A percentile compares a stretch with the other conserved stretches of the same genome.
These are phyloP conservation scores for Colletotrichum cordylinicola DNA, from an alignment of 2,329 filamentous ascomycete genomes.

Conservation along the genomic window DNA sequence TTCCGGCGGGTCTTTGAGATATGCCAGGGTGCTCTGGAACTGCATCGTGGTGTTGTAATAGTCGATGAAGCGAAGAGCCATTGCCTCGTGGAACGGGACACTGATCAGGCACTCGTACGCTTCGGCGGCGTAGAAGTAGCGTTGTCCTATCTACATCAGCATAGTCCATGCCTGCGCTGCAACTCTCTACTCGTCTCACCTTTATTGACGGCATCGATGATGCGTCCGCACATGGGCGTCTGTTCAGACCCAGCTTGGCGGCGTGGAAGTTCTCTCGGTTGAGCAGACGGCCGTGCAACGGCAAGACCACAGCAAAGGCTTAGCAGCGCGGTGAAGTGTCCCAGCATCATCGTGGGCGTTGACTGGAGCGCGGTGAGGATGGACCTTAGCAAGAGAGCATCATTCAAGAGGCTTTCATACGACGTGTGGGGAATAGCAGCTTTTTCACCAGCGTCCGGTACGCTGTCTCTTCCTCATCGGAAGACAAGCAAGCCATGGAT, in stretches of 20 bases:
- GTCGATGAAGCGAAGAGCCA: constrained; percentile 11
- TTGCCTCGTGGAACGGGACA: constrained; percentile 3
- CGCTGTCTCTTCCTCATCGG: neutral
- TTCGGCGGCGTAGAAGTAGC: neutral
- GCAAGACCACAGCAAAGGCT: neutral
- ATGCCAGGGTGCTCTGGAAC: constrained; percentile 3
- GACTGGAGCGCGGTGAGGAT: neutral
- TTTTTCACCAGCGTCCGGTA: neutral
- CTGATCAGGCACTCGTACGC: constrained; percentile 2
- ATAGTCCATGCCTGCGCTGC: neutral
- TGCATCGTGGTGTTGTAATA: constrained; percentile 19
- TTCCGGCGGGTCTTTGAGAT: constrained; percentile 4
- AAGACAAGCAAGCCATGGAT: neutral
- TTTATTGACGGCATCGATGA: constrained; percentile 3
- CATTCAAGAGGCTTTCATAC: neutral
- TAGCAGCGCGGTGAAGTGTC: neutral
- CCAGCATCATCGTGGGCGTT: neutral
- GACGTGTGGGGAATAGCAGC: neutral
- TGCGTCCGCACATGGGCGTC: neutral
- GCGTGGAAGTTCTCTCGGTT: neutral
- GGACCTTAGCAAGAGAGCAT: neutral
- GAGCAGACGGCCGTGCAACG: neutral
- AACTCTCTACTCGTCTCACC: neutral
- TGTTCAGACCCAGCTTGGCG: neutral
- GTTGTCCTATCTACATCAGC: neutral